Percentiles rank a stretch among this genome's conserved stretches.
Conservation (phyloP, 2,329 filamentous ascomycete genomes). For the Venturia aucupariae region DNA sequence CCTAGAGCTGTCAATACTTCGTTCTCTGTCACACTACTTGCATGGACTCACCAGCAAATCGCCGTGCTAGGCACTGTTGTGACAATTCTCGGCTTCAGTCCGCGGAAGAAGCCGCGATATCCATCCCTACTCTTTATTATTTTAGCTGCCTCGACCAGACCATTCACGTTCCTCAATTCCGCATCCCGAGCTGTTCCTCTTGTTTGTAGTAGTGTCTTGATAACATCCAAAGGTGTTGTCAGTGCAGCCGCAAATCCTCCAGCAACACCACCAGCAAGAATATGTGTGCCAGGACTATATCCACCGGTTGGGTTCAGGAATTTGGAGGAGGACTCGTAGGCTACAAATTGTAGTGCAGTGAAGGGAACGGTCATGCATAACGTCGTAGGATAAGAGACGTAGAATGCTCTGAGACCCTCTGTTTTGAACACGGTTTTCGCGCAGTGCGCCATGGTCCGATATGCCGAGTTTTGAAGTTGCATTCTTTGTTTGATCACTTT, state of each 20-base stretch:
- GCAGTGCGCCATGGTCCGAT: constrained; percentile 79
- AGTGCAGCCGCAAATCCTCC: constrained; percentile 89
- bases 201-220: constrained; percentile 95
- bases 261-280: constrained; percentile 80
- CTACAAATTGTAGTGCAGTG: constrained; percentile 92
- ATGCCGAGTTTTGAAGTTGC: constrained; percentile 94
- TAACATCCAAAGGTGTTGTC: constrained; percentile 93
- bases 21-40: not conserved
- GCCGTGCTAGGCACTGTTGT: constrained; percentile 98
- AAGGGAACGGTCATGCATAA: constrained; percentile 98
- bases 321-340: constrained; percentile 94
- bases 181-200: constrained; percentile 72
- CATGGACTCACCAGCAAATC: constrained; percentile 76
- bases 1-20: constrained; percentile 30
- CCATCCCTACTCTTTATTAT: constrained; percentile 81
- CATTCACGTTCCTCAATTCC: constrained; percentile 77
- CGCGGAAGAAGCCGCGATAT: constrained; percentile 81
- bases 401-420: constrained; percentile 87
- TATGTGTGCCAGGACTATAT: constrained; percentile 93
- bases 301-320: constrained; percentile 75
- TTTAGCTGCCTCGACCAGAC: constrained; percentile 67
- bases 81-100: constrained; percentile 79
- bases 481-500: constrained; percentile 98
- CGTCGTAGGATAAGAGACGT: constrained; percentile 96
- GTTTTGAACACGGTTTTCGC: constrained; percentile 77